Conservation (phyloP, 768 basidiomycete genomes). For the Hypsizygus marmoreus region DNA sequence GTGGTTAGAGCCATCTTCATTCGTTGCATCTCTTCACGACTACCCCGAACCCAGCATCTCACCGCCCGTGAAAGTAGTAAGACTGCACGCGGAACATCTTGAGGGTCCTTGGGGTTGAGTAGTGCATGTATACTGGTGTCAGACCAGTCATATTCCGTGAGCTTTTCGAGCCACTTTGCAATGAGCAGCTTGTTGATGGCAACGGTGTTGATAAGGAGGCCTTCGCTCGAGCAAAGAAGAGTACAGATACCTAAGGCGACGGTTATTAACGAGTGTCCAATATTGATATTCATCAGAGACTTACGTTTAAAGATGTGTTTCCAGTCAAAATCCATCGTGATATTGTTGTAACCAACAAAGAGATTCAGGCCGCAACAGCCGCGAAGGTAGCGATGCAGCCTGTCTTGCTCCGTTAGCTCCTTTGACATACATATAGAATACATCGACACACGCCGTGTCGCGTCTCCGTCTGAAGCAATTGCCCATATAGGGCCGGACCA, state of each 20-base stretch:
- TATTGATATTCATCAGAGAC: neutral
- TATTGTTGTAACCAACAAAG: conserved; percentile 11
- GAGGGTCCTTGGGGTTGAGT: conserved; percentile 28
- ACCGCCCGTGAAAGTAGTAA: conserved; percentile 22
- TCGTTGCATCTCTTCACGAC: too few relatives aligned
- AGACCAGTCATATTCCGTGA: conserved; percentile 26
- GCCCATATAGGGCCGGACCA: conserved; percentile 18
- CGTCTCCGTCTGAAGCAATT: conserved; percentile 23
- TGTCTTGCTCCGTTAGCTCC: conserved; percentile 13
- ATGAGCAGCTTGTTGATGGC: conserved; percentile 24
- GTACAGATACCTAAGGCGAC: conserved; percentile 25
- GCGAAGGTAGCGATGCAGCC: conserved; percentile 14
- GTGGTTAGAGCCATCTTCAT: too few relatives aligned
- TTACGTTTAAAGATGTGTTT: conserved; percentile 22
- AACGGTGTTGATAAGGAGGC: conserved; percentile 15
- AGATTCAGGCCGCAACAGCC: conserved; percentile 18
- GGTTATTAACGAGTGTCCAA: conserved; percentile 1
- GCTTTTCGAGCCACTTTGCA: conserved; percentile 17
- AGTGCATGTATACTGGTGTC: conserved; percentile 19
- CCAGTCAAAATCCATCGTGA: conserved; percentile 22
- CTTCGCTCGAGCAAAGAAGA: conserved; percentile 20
- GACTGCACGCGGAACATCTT: conserved; percentile 34
- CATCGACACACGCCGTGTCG: conserved; percentile 19
- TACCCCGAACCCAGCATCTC: too few relatives aligned
- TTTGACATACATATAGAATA: conserved; percentile 23